Evolutionary conservation across 2,329 filamentous ascomycete genomes (phyloP), one percentile per base, ranked within the genome.

Genomic region (Penicillium verrucosum): DNA sequence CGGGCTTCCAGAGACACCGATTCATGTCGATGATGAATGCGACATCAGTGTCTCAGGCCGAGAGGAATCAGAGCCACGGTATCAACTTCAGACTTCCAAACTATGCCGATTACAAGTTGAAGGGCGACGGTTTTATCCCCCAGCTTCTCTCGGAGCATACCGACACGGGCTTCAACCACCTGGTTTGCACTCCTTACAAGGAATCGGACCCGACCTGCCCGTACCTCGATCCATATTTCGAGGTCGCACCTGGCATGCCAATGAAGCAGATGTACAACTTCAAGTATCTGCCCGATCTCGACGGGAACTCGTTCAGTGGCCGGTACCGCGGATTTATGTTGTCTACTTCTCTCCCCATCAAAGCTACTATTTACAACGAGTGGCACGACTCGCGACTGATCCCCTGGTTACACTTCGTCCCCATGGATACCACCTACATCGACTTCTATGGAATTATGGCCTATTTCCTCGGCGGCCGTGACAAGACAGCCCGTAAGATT

Each of bases 401-500:
- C 2, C 81, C 88, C 0, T 94, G 90, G 89, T 85, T 85, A 66
- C 90, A 94, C 72, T 93, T 90, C 65, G 86, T 92, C 2, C 90
- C 90, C 16, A 86, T 93, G 82, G 88, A 92, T 68, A 89, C 84
- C 66, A 82, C 85, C 1, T 92, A 87, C 65, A 76, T 82, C 36
- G 90, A 92, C 63, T 81, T 89, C 65, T 92, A 86, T 59, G 85
- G 83, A 42, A 85, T 90, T 54, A 80, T 91, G 79, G 84, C 88
- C 56, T 92, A 90, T 67, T 91, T 92, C 65, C 68, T 89, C 5
- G 48, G 36, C 9, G 56, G 51, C 11, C 65, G 68, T 51, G 88
- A 91, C 65, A 72, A 73, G 1, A 79, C 78, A 3, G 89, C 86
- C 0, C 77, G 83, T 70, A 80, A 77, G 68, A 89, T 92, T 65